phyloP scores from a whole-genome alignment of 345 rosid species.

The Salix arbutifolia region DNA sequence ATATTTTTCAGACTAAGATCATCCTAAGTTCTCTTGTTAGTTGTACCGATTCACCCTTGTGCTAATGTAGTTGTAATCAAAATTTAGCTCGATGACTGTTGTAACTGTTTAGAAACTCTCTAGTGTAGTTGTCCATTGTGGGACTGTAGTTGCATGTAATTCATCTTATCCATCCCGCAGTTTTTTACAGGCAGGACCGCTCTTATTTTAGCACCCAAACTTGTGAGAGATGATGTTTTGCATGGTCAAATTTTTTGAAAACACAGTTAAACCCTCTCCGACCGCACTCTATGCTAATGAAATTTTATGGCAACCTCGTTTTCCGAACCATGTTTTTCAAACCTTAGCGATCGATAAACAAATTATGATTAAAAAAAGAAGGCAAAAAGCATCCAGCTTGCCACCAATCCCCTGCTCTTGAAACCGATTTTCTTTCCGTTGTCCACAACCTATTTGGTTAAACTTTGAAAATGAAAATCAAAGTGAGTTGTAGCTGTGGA shows the following conservation, averaged over 20 bases:
- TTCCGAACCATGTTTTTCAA: too few relatives aligned
- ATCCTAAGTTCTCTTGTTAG: not conserved
- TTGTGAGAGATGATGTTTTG: not conserved
- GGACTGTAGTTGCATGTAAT: not conserved
- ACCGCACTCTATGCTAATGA: too few relatives aligned
- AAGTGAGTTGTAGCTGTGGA: constrained; percentile 73
- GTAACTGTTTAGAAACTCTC: not conserved
- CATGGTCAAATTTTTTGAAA: too few relatives aligned
- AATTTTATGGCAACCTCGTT: too few relatives aligned
- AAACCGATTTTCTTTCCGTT: not conserved
- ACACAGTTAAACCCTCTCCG: too few relatives aligned
- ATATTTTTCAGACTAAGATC: constrained; percentile 5
- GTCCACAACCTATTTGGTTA: not conserved
- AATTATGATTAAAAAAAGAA: not conserved
- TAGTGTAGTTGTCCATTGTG: not conserved
- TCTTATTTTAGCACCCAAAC: not conserved
- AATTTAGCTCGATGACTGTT: not conserved
- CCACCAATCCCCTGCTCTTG: constrained; percentile 1
- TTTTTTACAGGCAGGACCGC: not conserved
- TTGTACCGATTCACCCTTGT: not conserved
- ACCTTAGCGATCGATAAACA: too few relatives aligned
- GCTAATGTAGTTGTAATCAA: not conserved
- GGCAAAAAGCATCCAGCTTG: not conserved
- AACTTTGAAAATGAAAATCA: constrained; percentile 58
- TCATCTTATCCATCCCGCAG: not conserved